phyloP scores from a whole-genome alignment of 2,329 filamentous ascomycete genomes.

The Aspergillus ochraceus region DNA sequence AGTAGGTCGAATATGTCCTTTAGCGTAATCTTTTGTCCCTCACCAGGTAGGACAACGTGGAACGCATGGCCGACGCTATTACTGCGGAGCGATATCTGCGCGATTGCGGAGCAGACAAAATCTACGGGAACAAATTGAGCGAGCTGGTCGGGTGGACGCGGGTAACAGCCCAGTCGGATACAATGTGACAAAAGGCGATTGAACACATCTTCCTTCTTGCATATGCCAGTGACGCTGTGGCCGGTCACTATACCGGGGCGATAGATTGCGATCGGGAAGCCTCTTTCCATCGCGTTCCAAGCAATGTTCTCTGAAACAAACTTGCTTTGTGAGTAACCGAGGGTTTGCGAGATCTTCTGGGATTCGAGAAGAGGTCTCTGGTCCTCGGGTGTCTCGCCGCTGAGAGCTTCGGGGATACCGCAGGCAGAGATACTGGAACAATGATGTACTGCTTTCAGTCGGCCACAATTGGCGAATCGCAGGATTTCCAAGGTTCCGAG shows the following conservation, averaged over 20 bases:
- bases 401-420: slow-evolving; percentile 10
- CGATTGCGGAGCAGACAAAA: slow-evolving; percentile 12
- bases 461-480: slow-evolving; percentile 10
- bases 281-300: slow-evolving; percentile 17
- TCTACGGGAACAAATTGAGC: slow-evolving; percentile 18
- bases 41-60: slow-evolving; percentile 16
- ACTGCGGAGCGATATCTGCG: slow-evolving; percentile 11
- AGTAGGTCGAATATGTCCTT: slow-evolving; percentile 2
- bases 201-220: slow-evolving; percentile 17
- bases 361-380: slow-evolving; percentile 2
- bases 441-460: slow-evolving; percentile 19
- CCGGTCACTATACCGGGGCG: slow-evolving; percentile 19
- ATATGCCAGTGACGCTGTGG: slow-evolving; percentile 15
- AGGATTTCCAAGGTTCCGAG: slow-evolving; percentile 7
- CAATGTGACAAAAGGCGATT: slow-evolving; percentile 18
- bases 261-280: slow-evolving; percentile 20
- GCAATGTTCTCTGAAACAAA: slow-evolving; percentile 20
- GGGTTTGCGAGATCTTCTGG: slow-evolving; percentile 3
- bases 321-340: slow-evolving; percentile 23
- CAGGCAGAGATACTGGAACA: slow-evolving; percentile 19
- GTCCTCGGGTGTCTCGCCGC: slow-evolving; percentile 8
- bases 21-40: slow-evolving; percentile 1
- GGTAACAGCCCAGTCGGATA: slow-evolving; percentile 16
- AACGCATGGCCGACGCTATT: slow-evolving; percentile 18
- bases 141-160: slow-evolving; percentile 6